A percentile compares a stretch with the other conserved stretches of the same genome.
Evolutionary conservation across 768 basidiomycete species (phyloP).

Genomic region (Mycena indigotica): DNA sequence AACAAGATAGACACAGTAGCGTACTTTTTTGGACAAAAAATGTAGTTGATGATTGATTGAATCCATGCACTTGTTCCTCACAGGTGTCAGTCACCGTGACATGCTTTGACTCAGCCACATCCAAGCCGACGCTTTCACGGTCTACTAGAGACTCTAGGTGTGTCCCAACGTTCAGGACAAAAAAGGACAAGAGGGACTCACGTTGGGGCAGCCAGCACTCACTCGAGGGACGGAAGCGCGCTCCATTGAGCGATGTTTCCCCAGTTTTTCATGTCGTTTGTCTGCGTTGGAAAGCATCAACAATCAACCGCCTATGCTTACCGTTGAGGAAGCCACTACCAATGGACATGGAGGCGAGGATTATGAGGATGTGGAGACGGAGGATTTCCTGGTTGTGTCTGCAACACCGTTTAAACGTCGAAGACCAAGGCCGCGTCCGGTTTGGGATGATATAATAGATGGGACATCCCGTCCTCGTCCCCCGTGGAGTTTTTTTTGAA

Average conservation of each 20-base stretch:
- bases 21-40: too few relatives aligned
- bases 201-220: conserved; percentile 34
- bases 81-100: too few relatives aligned
- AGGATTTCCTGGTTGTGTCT: conserved; percentile 16
- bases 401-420: conserved; percentile 50
- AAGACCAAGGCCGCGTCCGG: conserved; percentile 56
- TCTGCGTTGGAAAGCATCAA: conserved; percentile 13
- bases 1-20: too few relatives aligned
- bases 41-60: too few relatives aligned
- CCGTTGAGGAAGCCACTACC: conserved; percentile 53
- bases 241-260: conserved; percentile 64
- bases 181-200: conserved; percentile 35
- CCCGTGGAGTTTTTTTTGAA: conserved; percentile 66
- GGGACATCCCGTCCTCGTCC: conserved; percentile 42
- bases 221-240: conserved; percentile 55
- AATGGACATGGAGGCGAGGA: conserved; percentile 48
- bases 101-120: too few relatives aligned
- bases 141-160: conserved; percentile 30
- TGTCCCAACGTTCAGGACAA: conserved; percentile 39
- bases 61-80: too few relatives aligned
- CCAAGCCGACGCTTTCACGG: conserved; percentile 12
- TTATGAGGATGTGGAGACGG: conserved; percentile 19
- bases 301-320: conserved; percentile 33
- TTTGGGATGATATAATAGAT: conserved; percentile 58
- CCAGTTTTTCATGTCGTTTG: conserved; percentile 35